Evolutionary conservation across 805 yeast species (phyloP), one percentile per base, ranked within the genome.

Genomic region (Kazachstania africana): DNA sequence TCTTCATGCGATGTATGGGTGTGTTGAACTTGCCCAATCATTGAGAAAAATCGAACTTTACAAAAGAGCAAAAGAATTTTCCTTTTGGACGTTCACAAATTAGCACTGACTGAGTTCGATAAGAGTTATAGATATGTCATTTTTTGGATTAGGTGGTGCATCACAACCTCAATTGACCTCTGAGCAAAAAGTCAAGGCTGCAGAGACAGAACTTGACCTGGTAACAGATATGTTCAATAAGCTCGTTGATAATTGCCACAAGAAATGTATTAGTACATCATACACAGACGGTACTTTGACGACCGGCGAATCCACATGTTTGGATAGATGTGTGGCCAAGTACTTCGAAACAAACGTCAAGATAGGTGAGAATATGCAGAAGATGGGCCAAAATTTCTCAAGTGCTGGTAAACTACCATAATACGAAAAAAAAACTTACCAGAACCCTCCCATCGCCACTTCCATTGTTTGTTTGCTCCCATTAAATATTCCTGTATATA

Each of bases 211-310:
- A 61, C 70, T 88, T 44, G 98, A 88, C 59, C 79, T 91, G 76
- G 95, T 88, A 47, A 87, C 96, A 24, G 95, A 91, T 47, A 85
- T 88, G 96, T 88, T 88, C 74, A 88, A 88, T 72, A 71, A 77
- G 50, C 66, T 87, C 49, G 93, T 85, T 16, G 87, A 78, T 49
- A 78, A 83, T 45, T 87, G 97, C 57, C 91, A 87, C 60, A 59
- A 63, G 45, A 87, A 87, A 63, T 87, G 97, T 65, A 79, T 85
- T 54, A 68, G 57, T 33, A 65, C 63, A 41, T 47, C 63, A 32
- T 87, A 85, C 63, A 47, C 59, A 32, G 87, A 82, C 33, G 78
- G 84, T 34, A 85, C 76, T 16, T 65, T 87, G 40, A 70, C 66
- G 61, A 82, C 80, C 63, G 74, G 66, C 45, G 96, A 87, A 62